Conservation (phyloP, 768 basidiomycete genomes). For the Suillus luteus region DNA sequence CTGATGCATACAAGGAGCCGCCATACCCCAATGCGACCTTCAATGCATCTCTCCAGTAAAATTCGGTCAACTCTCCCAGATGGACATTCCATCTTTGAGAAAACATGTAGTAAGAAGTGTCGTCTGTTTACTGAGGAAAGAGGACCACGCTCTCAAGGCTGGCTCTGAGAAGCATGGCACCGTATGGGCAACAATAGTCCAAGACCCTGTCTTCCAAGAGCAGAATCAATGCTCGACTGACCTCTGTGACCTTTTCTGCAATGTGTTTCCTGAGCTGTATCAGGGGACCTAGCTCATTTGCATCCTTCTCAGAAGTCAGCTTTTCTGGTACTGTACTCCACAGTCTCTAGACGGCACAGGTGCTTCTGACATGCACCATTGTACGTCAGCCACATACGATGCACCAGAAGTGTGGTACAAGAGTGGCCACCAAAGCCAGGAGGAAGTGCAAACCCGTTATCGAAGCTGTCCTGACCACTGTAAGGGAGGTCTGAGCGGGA, state of each 20-base stretch:
- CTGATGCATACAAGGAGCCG: slow-evolving; percentile 86
- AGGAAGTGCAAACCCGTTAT: slow-evolving; percentile 76
- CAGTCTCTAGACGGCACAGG: slow-evolving; percentile 33
- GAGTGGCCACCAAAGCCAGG: slow-evolving; percentile 66
- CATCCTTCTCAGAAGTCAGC: slow-evolving; percentile 32
- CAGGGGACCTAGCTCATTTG: slow-evolving; percentile 56
- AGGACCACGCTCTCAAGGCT: slow-evolving; percentile 80
- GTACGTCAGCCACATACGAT: slow-evolving; percentile 21
- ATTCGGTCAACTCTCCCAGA: slow-evolving; percentile 82
- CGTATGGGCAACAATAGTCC: slow-evolving; percentile 87
- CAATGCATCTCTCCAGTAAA: slow-evolving; percentile 83
- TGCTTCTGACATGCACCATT: slow-evolving; percentile 23
- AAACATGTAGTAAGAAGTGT: slow-evolving; percentile 82
- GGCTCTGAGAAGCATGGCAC: slow-evolving; percentile 90
- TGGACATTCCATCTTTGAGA: slow-evolving; percentile 83
- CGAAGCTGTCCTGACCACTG: slow-evolving; percentile 64
- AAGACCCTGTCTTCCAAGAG: slow-evolving; percentile 83
- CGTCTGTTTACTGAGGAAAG: slow-evolving; percentile 85
- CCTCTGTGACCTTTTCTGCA: slow-evolving; percentile 81
- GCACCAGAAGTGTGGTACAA: slow-evolving; percentile 78
- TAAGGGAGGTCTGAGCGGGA: slow-evolving; percentile 50
- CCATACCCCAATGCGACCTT: slow-evolving; percentile 92
- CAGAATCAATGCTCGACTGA: slow-evolving; percentile 84
- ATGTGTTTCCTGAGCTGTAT: slow-evolving; percentile 86
- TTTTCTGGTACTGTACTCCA: slow-evolving; percentile 27